Base-by-base conservation (phyloP, 2,329 filamentous ascomycete species). In the Botrytis sinoallii region DNA sequence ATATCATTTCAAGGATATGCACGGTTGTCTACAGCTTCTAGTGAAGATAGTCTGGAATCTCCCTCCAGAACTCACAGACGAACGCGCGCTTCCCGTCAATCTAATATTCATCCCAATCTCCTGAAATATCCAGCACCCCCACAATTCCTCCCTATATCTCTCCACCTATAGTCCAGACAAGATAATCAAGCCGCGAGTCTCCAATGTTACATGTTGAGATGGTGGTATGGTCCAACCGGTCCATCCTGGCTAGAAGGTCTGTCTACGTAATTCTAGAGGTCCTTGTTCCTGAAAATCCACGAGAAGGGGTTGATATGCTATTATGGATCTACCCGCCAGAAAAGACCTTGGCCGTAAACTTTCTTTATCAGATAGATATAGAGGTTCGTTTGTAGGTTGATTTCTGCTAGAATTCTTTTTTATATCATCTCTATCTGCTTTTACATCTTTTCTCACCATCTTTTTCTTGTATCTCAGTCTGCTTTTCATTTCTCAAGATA, bases 191-290 rank as follows among this genome's bases (percentile, higher is more conserved):
- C 65, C 70, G 59, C 60, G 60, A 66, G 59, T 66, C 61, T 65
- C n/a, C 46, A 46, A 42, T 72, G 61, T 72, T 67, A 55, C 61
- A 67, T 57, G 70, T 59, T 67, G 61, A 72, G 35, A 67, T 67
- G 29, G 61, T 48, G 70, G n/a, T 72, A 72, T 12, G 35, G 46
- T 42, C 14, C 12, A 42, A 44, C 20, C 46, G 20, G 52, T 42
- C 60, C 4, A 70, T 61, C 57, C 68, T 35, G 59, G 40, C 69
- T 48, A 22, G 40, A 22, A 52, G 25, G 32, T 48, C 42, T 18
- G 69, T 66, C 35, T 72, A 67, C 61, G 59, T 72, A 72, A 67
- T 66, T 72, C 61, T 42, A 44, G 22, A 65, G 46, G 48, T 65
- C 61, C n/a, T 20, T 66, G n/a, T 55, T 59, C 59, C 70, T 46